Conservation (phyloP, 2,329 filamentous ascomycete genomes). For the Clonostachys chloroleuca region DNA sequence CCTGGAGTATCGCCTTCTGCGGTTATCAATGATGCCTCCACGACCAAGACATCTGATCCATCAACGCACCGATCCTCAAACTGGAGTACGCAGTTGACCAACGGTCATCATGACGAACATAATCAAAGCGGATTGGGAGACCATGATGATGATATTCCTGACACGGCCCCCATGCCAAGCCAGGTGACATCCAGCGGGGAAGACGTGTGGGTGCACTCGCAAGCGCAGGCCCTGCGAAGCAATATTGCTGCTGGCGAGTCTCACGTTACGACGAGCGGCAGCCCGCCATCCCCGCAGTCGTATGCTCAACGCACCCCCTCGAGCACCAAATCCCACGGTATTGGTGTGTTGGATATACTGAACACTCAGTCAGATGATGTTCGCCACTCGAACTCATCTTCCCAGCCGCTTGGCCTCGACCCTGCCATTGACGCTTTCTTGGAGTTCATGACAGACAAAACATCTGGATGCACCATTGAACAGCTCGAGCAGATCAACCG, state of each 20-base stretch:
- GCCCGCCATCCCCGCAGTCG: conserved; percentile 31
- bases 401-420: conserved; percentile 39
- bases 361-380: conserved; percentile 21
- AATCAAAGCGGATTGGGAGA: conserved; percentile 14
- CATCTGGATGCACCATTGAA: conserved; percentile 80
- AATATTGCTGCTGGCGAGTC: conserved; percentile 13
- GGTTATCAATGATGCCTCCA: conserved; percentile 79
- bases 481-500: conserved; percentile 93
- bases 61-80: conserved; percentile 60
- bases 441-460: conserved; percentile 58
- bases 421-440: conserved; percentile 54
- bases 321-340: not conserved
- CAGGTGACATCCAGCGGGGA: conserved; percentile 47
- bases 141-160: conserved; percentile 40
- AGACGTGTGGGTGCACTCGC: conserved; percentile 50
- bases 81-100: conserved; percentile 69
- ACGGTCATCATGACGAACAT: conserved; percentile 53
- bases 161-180: conserved; percentile 44
- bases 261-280: conserved; percentile 18
- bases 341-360: conserved; percentile 26
- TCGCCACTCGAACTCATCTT: conserved; percentile 21
- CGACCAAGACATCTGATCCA: conserved; percentile 81
- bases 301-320: conserved; percentile 8
- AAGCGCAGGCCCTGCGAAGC: conserved; percentile 43
- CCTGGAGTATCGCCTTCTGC: conserved; percentile 54